Base-by-base conservation (phyloP, 2,329 filamentous ascomycete genomes). In the Aphanoascus verrucosus region DNA sequence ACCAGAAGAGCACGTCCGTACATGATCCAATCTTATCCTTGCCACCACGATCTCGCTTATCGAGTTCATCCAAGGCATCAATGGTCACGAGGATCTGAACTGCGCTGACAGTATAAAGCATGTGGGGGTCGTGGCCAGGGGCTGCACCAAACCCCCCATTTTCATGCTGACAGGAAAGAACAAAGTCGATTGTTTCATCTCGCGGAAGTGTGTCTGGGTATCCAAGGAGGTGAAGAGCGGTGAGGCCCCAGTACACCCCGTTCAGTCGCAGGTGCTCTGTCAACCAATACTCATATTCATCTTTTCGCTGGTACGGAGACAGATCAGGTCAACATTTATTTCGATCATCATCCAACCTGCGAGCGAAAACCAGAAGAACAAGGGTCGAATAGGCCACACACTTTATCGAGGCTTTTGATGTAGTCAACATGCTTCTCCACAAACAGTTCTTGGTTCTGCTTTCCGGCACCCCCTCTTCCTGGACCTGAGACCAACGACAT, bases 241-340 rank as follows among this genome's bases (percentile, higher is more conserved):
- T 93, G 54, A 98, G 73, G 12, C 93, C 93, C 93, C 93, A 98
- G 71, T 98, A 98, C 46, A 98, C 80, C 43, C 93, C 93, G 67
- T 93, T 96, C 55, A 98, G 79, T 57, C 93, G 88, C 60, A 98
- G 78, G 68, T 98, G 93, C 71, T 98, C 91, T 12, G 93, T 98
- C 66, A 97, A 77, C 86, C 91, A 96, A 74, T 97, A 98, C 69
- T 96, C 89, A 62, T 95, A 83, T 71, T 96, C 88, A 76, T 97
- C 89, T 73, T 86, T 89, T 66, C 86, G 84, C 82, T 85, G 44
- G 23, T 49, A 37, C 35, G 20, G 15, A 19, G 46, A 47, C 38
- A 19, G 15, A 41, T 19, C 23, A 44, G 40, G 50, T 53, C 50
- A 53, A 53, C 34, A 53, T 43, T 15, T 15, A 47, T 12, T 38